Evolutionary conservation across 2,329 filamentous ascomycete genomes (phyloP).

Genomic region (Ceratocystiopsis sp.): DNA sequence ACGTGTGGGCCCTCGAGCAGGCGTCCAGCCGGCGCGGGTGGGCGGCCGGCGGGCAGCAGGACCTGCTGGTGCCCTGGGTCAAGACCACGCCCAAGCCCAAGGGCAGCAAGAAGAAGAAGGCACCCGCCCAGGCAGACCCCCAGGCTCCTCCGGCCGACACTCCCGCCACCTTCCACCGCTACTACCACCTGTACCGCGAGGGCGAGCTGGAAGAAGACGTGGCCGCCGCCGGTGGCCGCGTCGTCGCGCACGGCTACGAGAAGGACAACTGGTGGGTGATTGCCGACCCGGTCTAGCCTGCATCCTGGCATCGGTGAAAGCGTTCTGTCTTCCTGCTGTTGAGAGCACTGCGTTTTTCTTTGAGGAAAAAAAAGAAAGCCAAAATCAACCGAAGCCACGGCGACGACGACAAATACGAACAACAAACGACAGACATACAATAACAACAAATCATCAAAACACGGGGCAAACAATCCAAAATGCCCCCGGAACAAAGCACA

Average conservation of each 20-base stretch:
- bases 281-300: conserved; percentile 12
- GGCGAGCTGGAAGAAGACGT: conserved; percentile 79
- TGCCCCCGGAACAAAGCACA: no score
- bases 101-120: conserved; percentile 2
- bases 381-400: no score
- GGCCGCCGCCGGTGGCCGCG: conserved; percentile 50
- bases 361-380: no score
- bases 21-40: conserved; percentile 71
- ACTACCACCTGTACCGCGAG: conserved; percentile 82
- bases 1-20: conserved; percentile 95
- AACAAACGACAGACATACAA: no score
- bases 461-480: no score
- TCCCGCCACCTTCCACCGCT: conserved; percentile 59
- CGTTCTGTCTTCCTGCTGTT: no score
- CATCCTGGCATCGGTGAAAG: no score
- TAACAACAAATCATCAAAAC: no score
- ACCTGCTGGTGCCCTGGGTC: conserved; percentile 94
- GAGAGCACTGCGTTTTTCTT: no score
- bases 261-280: conserved; percentile 98
- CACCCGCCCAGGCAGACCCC: neutral
- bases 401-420: no score
- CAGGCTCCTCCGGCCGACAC: conserved; percentile 2
- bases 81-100: conserved; percentile 3
- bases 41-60: conserved; percentile 69
- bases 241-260: conserved; percentile 76